Percentiles rank a stretch among this genome's conserved stretches.
phyloP scores from a whole-genome alignment of 139 green algal genomes.

The Gonium pectorale region DNA sequence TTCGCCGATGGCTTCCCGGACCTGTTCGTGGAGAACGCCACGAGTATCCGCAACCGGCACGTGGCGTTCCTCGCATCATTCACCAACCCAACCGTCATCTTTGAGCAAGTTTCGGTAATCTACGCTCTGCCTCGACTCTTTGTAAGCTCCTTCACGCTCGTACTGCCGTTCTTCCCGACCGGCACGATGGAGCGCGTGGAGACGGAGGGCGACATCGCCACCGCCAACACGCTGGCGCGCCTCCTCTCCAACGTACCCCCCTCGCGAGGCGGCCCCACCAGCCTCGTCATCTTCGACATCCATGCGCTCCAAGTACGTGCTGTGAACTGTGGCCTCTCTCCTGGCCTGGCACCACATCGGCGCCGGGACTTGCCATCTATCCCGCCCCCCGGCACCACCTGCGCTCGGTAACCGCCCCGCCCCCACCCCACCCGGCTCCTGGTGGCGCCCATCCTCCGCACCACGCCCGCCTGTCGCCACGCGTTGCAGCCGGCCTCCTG shows the following conservation, averaged over 20 bases:
- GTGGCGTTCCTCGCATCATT: constrained; percentile 98
- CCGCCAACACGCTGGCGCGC: constrained; percentile 94
- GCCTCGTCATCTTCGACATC: constrained; percentile 98
- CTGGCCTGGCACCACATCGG: no score
- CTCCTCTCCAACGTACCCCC: constrained; percentile 97
- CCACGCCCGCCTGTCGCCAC: no score
- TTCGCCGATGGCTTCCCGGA: constrained; percentile 99
- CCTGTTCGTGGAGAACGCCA: constrained; percentile 96
- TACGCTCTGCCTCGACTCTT: constrained; percentile 97
- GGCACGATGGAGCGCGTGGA: constrained; percentile 90
- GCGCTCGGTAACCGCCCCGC: no score
- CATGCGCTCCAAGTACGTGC: constrained; percentile 95
- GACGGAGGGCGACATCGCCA: constrained; percentile 93
- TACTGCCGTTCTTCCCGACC: constrained; percentile 99
- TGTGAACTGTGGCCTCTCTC: no score
- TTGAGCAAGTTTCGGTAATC: constrained; percentile 98
- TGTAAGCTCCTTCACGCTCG: constrained; percentile 95
- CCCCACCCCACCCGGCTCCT: no score
- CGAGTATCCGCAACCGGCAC: constrained; percentile 92
- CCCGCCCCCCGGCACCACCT: no score
- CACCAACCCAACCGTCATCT: constrained; percentile 89
- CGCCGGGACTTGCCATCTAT: no score
- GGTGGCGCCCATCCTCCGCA: no score
- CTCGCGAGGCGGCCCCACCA: constrained; percentile 91
- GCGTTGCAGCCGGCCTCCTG: no score